Percentiles rank a stretch among this genome's conserved stretches.
These are phyloP conservation scores for Aspergillus sp. DNA, from an alignment of 2,329 filamentous ascomycete genomes.

Conservation along the genomic window DNA sequence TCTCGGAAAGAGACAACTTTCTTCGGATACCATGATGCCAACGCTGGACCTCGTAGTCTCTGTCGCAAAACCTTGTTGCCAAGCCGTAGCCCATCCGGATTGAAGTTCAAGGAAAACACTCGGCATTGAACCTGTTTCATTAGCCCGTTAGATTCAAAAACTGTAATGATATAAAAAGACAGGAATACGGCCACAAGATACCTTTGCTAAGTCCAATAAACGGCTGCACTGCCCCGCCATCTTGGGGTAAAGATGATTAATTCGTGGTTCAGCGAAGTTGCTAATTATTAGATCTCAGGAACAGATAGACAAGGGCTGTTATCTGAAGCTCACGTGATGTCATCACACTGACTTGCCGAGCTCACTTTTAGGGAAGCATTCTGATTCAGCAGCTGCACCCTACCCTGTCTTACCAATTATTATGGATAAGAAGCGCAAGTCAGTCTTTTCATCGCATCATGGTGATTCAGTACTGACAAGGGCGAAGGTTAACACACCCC, in stretches of 20 bases:
- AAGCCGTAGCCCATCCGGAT: constrained; percentile 76
- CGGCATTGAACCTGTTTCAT: constrained; percentile 74
- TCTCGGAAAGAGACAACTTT: constrained; percentile 71
- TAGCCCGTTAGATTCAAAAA: background rate
- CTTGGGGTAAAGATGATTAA: background rate
- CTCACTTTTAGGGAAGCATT: background rate
- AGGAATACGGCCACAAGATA: constrained; percentile 35
- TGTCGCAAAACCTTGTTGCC: constrained; percentile 93
- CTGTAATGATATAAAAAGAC: background rate
- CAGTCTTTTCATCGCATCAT: constrained; percentile 7
- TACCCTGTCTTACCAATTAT: background rate
- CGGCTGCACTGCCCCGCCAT: constrained; percentile 56
- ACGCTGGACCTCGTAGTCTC: constrained; percentile 76
- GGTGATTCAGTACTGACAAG: constrained; percentile 18
- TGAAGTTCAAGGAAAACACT: constrained; percentile 88
- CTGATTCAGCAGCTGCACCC: background rate
- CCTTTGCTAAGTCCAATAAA: constrained; percentile 74
- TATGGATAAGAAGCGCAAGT: constrained; percentile 31
- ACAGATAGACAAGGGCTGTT: background rate
- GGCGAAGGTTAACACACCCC: constrained; percentile 9
- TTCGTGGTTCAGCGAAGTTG: background rate
- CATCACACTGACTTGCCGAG: background rate
- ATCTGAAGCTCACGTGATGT: background rate
- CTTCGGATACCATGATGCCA: constrained; percentile 87
- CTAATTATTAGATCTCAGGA: too few relatives aligned